Percentiles rank a stretch among this genome's conserved stretches.
These are phyloP conservation scores for Komagataella phaffii DNA, from an alignment of 805 yeast genomes.

Conservation along the genomic window DNA sequence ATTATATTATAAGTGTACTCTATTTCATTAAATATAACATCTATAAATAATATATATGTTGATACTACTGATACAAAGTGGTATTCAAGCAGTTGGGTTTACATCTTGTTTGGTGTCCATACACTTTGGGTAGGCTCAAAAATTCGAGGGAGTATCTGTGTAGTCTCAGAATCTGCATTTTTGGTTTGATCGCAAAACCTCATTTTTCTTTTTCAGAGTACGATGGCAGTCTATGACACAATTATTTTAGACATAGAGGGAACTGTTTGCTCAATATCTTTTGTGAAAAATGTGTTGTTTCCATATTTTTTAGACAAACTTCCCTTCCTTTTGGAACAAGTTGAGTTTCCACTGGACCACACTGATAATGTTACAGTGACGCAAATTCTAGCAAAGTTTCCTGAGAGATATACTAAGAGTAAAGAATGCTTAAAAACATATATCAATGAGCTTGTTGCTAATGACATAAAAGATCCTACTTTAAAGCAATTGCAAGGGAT, in stretches of 20 bases:
- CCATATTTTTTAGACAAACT: conserved; percentile 56
- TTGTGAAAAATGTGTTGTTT: conserved; percentile 66
- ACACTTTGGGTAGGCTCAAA: too few relatives aligned
- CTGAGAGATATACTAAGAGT: conserved; percentile 17
- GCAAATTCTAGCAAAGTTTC: conserved; percentile 29
- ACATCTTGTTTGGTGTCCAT: too few relatives aligned
- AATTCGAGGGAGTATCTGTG: too few relatives aligned
- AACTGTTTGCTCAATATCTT: conserved; percentile 82
- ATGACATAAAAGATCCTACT: conserved; percentile 66
- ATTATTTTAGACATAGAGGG: conserved; percentile 77
- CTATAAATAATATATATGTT: too few relatives aligned
- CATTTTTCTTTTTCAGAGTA: too few relatives aligned
- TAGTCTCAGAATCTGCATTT: too few relatives aligned
- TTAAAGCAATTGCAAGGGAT: conserved; percentile 74
- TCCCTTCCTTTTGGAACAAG: conserved; percentile 23
- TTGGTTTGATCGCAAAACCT: too few relatives aligned
- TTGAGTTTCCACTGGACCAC: conserved; percentile 20
- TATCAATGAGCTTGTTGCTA: conserved; percentile 40
- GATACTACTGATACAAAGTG: too few relatives aligned
- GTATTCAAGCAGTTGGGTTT: too few relatives aligned
- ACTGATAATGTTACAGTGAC: conserved; percentile 13
- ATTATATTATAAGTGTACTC: too few relatives aligned
- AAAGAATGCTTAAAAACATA: conserved; percentile 25
- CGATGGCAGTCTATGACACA: conserved; percentile 4
- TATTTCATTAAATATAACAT: too few relatives aligned